Percentiles rank a stretch among this genome's conserved stretches.
Conservation (phyloP, 768 basidiomycete genomes). For the Boletus huronensis region DNA sequence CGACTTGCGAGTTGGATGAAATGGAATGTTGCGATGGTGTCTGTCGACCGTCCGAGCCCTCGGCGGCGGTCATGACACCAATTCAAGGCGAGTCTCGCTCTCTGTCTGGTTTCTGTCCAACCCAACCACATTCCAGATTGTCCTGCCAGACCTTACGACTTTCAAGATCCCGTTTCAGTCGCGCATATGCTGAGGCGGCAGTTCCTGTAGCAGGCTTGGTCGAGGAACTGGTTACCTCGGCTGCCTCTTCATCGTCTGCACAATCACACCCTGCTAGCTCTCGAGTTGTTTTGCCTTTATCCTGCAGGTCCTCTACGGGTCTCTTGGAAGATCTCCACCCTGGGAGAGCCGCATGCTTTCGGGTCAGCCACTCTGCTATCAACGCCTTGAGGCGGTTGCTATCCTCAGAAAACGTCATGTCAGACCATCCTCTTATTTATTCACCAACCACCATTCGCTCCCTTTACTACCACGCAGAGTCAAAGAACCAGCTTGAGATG, state of each 20-base stretch:
- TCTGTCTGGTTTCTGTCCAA: not conserved
- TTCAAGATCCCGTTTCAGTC: not conserved
- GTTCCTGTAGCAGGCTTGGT: not conserved
- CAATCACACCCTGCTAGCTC: not conserved
- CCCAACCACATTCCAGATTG: conserved; percentile 5
- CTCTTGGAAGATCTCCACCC: not conserved
- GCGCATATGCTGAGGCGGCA: not conserved
- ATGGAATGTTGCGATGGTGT: conserved; percentile 83
- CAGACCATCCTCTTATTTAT: conserved; percentile 7
- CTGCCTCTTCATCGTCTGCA: not conserved
- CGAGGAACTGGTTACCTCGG: not conserved
- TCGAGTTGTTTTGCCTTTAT: not conserved
- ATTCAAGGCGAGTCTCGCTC: conserved; percentile 20
- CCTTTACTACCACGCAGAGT: conserved; percentile 39
- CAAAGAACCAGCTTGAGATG: conserved; percentile 31
- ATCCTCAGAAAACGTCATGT: conserved; percentile 11
- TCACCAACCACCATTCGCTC: conserved; percentile 36
- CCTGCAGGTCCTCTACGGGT: not conserved
- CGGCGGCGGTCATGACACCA: conserved; percentile 37
- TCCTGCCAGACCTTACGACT: not conserved
- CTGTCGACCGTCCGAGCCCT: conserved; percentile 47
- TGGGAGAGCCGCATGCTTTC: not conserved
- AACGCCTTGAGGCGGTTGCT: conserved; percentile 13
- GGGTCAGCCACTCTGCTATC: conserved; percentile 7
- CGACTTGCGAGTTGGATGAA: conserved; percentile 44